phyloP scores from a whole-genome alignment of 768 basidiomycete species.

The Mycena floridula region DNA sequence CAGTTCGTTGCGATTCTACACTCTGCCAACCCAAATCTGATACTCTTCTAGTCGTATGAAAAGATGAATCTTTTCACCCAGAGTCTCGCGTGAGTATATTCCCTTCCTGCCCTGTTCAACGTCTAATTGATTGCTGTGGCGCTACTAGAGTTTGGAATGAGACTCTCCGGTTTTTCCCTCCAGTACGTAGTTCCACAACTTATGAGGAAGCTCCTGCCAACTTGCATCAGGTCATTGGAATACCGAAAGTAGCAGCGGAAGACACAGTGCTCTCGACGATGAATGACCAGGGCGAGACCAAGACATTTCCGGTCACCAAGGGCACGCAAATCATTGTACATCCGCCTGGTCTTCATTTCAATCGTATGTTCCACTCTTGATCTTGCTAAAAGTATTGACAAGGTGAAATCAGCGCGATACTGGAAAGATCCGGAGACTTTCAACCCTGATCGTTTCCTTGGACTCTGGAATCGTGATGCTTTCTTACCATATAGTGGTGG shows the following conservation, averaged over 20 bases:
- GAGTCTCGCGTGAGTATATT: no score
- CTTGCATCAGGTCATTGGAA: slow-evolving; percentile 28
- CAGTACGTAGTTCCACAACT: no score
- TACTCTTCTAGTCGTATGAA: slow-evolving; percentile 27
- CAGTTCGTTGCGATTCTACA: no score
- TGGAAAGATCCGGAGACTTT: slow-evolving; percentile 47
- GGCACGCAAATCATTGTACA: slow-evolving; percentile 32
- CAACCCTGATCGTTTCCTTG: slow-evolving; percentile 32
- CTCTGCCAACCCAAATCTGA: no score
- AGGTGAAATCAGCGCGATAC: slow-evolving; percentile 43
- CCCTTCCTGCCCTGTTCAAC: no score
- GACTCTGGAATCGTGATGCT: slow-evolving; percentile 48
- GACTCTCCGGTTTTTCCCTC: no score
- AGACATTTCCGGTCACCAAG: slow-evolving; percentile 34
- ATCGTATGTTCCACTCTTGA: slow-evolving; percentile 27
- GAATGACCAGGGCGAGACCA: slow-evolving; percentile 31
- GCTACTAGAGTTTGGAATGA: no score
- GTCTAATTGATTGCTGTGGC: no score
- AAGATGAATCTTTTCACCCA: slow-evolving; percentile 32
- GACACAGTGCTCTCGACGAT: slow-evolving; percentile 35
- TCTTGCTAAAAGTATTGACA: not conserved
- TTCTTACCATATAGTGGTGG: slow-evolving; percentile 48
- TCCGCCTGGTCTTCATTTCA: slow-evolving; percentile 40
- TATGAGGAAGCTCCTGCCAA: slow-evolving; percentile 45
- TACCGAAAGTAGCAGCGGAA: slow-evolving; percentile 41